phyloP scores from a whole-genome alignment of 306 rosid genomes.

The Cucurbita ficifolia region DNA sequence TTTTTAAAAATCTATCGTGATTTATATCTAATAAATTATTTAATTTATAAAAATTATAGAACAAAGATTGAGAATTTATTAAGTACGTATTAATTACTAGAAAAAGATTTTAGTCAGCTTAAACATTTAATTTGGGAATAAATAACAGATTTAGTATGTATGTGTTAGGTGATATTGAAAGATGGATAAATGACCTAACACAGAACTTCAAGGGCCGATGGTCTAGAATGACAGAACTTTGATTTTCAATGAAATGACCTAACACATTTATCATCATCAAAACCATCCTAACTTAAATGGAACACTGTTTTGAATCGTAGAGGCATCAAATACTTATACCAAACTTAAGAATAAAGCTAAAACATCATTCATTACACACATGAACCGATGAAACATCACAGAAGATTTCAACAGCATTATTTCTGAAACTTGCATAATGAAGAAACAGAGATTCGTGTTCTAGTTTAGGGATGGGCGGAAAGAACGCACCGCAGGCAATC shows the following conservation, averaged over 20 bases:
- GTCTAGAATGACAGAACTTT: background rate
- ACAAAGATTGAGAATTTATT: too few species aligned
- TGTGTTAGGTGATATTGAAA: too few species aligned
- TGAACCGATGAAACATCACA: background rate
- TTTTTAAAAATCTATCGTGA: too few species aligned
- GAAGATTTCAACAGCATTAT: background rate
- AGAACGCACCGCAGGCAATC: conserved; percentile 93
- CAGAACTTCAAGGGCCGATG: background rate
- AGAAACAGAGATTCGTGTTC: background rate
- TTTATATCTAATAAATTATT: too few species aligned
- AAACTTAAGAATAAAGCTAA: background rate
- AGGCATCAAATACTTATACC: background rate
- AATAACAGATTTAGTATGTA: too few species aligned
- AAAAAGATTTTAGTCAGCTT: too few species aligned
- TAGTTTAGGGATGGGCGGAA: conserved; percentile 23
- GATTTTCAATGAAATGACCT: background rate
- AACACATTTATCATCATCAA: background rate
- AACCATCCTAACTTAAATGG: background rate
- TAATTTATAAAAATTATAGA: too few species aligned
- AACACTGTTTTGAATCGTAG: background rate
- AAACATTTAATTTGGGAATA: too few species aligned
- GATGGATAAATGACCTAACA: too few species aligned
- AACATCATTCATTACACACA: background rate
- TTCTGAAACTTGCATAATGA: conserved; percentile 1
- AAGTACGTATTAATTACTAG: too few species aligned